These are phyloP conservation scores for Vitis hybrid DNA, from an alignment of 177 flowering plant genomes.

Conservation along the genomic window DNA sequence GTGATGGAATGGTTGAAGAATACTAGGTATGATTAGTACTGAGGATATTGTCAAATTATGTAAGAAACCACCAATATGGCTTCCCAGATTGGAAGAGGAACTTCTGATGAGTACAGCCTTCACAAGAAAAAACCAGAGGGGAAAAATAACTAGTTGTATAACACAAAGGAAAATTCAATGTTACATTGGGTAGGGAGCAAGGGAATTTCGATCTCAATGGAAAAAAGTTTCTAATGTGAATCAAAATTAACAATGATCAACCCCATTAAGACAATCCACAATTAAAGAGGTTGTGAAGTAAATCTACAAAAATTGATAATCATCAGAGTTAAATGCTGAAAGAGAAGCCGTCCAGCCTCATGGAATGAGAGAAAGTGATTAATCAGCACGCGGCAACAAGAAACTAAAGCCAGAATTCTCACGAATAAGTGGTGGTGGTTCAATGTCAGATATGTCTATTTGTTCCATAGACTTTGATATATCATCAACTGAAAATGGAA, in stretches of 20 bases:
- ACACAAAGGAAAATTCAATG: background rate
- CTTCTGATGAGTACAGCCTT: too few species aligned
- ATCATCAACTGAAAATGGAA: conserved; percentile 64
- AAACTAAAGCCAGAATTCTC: conserved; percentile 83
- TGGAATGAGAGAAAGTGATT: conserved; percentile 6
- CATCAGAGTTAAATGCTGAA: background rate
- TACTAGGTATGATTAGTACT: too few species aligned
- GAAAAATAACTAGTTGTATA: conserved; percentile 16
- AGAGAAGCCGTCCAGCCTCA: background rate
- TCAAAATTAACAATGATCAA: conserved; percentile 1
- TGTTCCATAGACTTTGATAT: conserved; percentile 61
- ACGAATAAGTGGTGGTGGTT: conserved; percentile 58
- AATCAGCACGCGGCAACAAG: conserved; percentile 71
- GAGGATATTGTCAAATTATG: too few species aligned
- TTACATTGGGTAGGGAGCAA: conserved; percentile 9
- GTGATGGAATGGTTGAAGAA: too few species aligned
- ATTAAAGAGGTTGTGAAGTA: background rate
- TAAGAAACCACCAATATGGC: too few species aligned
- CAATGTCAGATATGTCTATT: conserved; percentile 49
- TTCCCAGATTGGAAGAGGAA: too few species aligned
- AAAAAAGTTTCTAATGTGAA: conserved; percentile 2
- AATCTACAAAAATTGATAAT: background rate
- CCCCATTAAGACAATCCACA: conserved; percentile 9
- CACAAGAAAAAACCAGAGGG: too few species aligned
- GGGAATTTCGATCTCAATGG: conserved; percentile 4